A percentile compares a stretch with the other conserved stretches of the same genome.
phyloP scores from a whole-genome alignment of 2,329 filamentous ascomycete genomes.

The Coniochaeta sp. region DNA sequence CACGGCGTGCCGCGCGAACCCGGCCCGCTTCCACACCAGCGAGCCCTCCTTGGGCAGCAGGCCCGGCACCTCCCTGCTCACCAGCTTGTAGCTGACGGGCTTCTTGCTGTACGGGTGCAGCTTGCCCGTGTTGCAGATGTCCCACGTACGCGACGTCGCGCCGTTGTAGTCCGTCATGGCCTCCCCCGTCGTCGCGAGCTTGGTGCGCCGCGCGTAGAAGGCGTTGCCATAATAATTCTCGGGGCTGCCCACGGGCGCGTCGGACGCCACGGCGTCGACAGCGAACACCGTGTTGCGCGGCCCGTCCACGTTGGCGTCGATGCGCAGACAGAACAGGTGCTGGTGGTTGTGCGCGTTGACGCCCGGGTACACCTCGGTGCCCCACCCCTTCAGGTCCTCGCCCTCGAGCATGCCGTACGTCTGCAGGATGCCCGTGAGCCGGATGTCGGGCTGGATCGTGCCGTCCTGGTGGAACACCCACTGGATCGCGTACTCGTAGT shows the following conservation, averaged over 20 bases:
- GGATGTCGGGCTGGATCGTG: constrained; percentile 85
- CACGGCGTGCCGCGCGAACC: constrained; percentile 79
- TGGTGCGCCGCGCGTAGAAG: constrained; percentile 80
- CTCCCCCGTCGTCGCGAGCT: constrained; percentile 62
- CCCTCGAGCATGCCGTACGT: constrained; percentile 76
- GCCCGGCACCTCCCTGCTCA: constrained; percentile 73
- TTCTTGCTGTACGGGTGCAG: constrained; percentile 83
- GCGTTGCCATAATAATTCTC: constrained; percentile 89
- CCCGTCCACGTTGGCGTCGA: constrained; percentile 84
- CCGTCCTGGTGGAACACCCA: constrained; percentile 93
- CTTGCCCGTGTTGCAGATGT: constrained; percentile 78
- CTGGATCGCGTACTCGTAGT: constrained; percentile 79
- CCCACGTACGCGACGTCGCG: constrained; percentile 75
- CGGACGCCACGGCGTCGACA: constrained; percentile 64
- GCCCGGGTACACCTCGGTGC: constrained; percentile 73
- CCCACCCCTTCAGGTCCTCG: constrained; percentile 81
- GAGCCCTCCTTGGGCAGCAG: constrained; percentile 75
- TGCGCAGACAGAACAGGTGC: constrained; percentile 84
- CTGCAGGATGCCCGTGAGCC: constrained; percentile 87
- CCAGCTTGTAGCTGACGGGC: constrained; percentile 80
- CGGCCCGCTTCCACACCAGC: constrained; percentile 83
- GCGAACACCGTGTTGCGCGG: constrained; percentile 79
- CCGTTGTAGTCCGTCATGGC: constrained; percentile 76
- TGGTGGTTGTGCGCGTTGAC: constrained; percentile 96
- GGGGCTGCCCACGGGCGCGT: constrained; percentile 67